phyloP scores from a whole-genome alignment of 139 green algal genomes.

The Choricystis sp. region DNA sequence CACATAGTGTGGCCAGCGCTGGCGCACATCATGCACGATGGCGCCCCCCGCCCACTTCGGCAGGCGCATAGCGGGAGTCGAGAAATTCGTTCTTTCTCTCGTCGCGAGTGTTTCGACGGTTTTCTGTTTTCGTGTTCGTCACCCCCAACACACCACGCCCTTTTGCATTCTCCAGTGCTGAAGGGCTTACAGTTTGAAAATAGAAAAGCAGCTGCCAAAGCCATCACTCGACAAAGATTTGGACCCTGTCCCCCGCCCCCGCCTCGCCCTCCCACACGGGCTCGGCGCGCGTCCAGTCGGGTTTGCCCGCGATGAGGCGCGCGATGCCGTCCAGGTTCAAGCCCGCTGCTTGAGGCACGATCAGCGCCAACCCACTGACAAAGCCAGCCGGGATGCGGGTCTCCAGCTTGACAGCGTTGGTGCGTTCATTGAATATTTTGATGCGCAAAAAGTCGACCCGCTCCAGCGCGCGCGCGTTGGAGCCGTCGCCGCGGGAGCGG shows the following conservation, averaged over 20 bases:
- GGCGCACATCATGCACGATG: too few species aligned
- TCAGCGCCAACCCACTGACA: constrained; percentile 16
- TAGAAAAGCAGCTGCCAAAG: too few species aligned
- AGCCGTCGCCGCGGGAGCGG: constrained; percentile 4
- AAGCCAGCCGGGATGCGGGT: constrained; percentile 32
- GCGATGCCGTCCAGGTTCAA: constrained; percentile 17
- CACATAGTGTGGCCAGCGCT: too few species aligned
- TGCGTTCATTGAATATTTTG: not conserved
- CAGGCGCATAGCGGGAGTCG: too few species aligned
- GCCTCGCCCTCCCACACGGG: constrained; percentile 11
- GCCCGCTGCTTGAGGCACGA: constrained; percentile 26
- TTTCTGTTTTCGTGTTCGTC: too few species aligned
- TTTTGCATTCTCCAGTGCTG: too few species aligned
- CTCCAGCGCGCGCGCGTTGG: not conserved
- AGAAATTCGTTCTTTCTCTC: too few species aligned
- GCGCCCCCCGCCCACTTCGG: too few species aligned
- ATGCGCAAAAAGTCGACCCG: not conserved
- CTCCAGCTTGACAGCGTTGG: constrained; percentile 23
- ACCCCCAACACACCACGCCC: too few species aligned
- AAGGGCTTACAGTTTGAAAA: too few species aligned
- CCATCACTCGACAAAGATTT: constrained; percentile 7
- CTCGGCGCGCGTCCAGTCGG: constrained; percentile 7
- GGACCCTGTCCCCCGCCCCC: constrained; percentile 7
- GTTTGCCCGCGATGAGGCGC: too few species aligned
- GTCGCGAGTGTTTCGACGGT: too few species aligned